Evolutionary conservation across 2,329 filamentous ascomycete genomes (phyloP), one percentile per base, ranked within the genome.

Genomic region (Metarhizium robertsii): DNA sequence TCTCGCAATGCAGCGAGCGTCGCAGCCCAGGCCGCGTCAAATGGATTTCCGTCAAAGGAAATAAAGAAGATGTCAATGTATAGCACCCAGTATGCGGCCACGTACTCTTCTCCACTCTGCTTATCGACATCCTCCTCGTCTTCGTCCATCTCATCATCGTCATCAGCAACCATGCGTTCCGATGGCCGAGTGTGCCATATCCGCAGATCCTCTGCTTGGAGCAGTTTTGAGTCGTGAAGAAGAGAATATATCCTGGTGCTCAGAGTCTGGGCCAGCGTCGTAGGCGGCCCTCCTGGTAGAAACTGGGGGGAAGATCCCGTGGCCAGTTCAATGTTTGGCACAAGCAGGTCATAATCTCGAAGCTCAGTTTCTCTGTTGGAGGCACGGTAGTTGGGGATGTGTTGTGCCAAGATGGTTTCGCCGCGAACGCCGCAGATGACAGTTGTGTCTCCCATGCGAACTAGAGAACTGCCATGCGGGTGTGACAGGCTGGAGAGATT

Each of bases 11-110:
- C 92, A 8, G 92, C 89, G 25, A 96, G 70, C 0, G 95, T 79
- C 13, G 90, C 85, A 1, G 87, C 81, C 92, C 92, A 97, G 0
- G 90, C 90, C 0, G 90, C 88, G 66, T 99, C 92, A 61, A 97
- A 92, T 1, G 90, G 83, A 65, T 94, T 95, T 6, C 92, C 92
- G 60, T 96, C 92, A 52, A 96, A 84, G 0, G 90, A 95, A 61
- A 99, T 86, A 72, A 96, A 94, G 66, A 96, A 81, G n/a, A 96
- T 79, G 67, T 97, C 92, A 61, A 99, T 88, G 71, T 96, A 96
- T 20, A 99, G 82, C 10, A 89, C 86, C 94, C 92, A 99, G 70
- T 95, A 97, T 0, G 87, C 94, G 67, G 88, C 92, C 11, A 92
- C 71, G n/a, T 67, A 67, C 6, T 67, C 68, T 11, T 73, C 69